A percentile compares a stretch with the other conserved stretches of the same genome.
Evolutionary conservation across 306 rosid species (phyloP).

Genomic region (Inga laurina): DNA sequence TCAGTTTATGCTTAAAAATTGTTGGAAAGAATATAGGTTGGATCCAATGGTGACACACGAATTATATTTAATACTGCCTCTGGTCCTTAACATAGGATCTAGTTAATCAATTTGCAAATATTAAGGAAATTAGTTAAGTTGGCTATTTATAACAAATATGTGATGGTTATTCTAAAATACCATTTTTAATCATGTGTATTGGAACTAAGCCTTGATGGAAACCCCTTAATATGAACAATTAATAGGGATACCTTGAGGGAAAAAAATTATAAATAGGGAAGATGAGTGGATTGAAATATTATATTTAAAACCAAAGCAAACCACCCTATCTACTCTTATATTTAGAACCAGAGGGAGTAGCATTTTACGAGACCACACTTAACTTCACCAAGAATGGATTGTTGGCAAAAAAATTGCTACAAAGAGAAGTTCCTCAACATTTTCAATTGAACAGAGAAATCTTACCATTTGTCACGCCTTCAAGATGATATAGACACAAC

Average conservation of each 20-base stretch:
- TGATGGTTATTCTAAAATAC: background rate
- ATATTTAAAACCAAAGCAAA: background rate
- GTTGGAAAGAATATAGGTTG: constrained; percentile 6
- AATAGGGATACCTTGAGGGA: background rate
- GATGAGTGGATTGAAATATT: background rate
- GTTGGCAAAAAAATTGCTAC: background rate
- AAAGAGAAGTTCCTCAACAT: background rate
- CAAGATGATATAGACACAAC: constrained; percentile 68
- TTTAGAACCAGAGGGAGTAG: background rate
- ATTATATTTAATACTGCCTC: background rate
- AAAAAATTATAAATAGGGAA: too few relatives aligned
- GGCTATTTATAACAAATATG: too few relatives aligned
- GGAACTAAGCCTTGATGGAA: background rate
- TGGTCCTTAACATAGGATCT: background rate
- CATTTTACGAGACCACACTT: background rate
- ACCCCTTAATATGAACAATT: background rate
- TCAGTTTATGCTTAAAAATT: constrained; percentile 43
- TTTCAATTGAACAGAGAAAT: constrained; percentile 26
- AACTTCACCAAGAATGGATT: constrained; percentile 1
- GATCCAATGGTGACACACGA: constrained; percentile 9
- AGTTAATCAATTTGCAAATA: too few relatives aligned
- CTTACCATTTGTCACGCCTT: constrained; percentile 90
- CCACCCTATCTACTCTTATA: background rate
- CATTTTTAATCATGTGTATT: background rate
- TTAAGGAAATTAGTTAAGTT: too few relatives aligned